A percentile compares a stretch with the other conserved stretches of the same genome.
These are phyloP conservation scores for Primulina eburnea DNA, from an alignment of 257 asterid species.

Conservation along the genomic window DNA sequence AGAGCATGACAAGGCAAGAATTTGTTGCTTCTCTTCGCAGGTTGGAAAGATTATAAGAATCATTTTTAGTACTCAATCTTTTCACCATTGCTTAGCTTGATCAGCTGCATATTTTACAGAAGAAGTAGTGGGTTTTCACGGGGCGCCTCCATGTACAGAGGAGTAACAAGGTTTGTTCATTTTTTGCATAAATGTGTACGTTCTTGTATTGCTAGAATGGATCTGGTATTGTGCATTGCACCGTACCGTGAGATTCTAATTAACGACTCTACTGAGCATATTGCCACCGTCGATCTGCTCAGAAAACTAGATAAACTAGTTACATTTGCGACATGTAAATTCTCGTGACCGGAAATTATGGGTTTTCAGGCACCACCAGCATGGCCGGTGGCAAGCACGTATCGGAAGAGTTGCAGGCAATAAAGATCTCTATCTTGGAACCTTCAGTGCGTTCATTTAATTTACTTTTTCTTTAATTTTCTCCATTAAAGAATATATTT, in stretches of 20 bases:
- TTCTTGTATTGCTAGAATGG: too few species aligned
- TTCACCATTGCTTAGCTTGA: background rate
- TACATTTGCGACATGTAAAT: too few species aligned
- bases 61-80: too few species aligned
- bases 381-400: constrained; percentile 91
- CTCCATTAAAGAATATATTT: too few species aligned
- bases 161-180: constrained; percentile 72
- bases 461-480: background rate
- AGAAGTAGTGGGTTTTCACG: constrained; percentile 92
- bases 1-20: constrained; percentile 91
- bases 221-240: too few species aligned
- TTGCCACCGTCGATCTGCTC: too few species aligned
- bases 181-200: background rate
- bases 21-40: constrained; percentile 95
- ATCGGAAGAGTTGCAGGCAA: constrained; percentile 92
- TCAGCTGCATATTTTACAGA: constrained; percentile 34
- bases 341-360: constrained; percentile 6
- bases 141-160: constrained; percentile 91
- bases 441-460: constrained; percentile 56
- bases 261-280: too few species aligned
- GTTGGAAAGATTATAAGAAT: constrained; percentile 22
- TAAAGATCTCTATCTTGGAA: constrained; percentile 85
- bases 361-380: constrained; percentile 83
- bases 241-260: too few species aligned
- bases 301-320: too few species aligned